phyloP scores from a whole-genome alignment of 805 yeast species.

The Kodamaea restingae region DNA sequence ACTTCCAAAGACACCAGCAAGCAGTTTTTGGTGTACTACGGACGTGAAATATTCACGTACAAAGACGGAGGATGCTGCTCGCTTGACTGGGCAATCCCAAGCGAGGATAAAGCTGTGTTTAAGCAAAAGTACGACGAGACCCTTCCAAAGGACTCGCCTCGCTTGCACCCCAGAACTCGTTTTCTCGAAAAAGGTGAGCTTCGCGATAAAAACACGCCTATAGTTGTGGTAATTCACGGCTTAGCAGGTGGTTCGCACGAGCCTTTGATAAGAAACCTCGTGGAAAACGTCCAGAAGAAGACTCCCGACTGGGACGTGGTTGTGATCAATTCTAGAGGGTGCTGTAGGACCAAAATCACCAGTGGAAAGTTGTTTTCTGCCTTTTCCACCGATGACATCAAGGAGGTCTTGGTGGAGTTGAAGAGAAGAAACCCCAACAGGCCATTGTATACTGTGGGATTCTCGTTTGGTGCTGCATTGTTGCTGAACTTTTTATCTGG shows the following conservation, averaged over 20 bases:
- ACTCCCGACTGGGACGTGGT: constrained; percentile 53
- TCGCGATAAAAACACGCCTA: constrained; percentile 37
- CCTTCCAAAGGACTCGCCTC: constrained; percentile 32
- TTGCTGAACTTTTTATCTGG: constrained; percentile 69
- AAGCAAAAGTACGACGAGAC: constrained; percentile 22
- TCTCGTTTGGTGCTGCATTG: constrained; percentile 74
- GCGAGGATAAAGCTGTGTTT: constrained; percentile 25
- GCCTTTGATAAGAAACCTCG: constrained; percentile 61
- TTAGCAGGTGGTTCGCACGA: constrained; percentile 86
- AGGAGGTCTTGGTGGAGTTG: constrained; percentile 51
- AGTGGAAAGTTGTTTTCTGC: constrained; percentile 70
- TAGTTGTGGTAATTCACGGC: constrained; percentile 69
- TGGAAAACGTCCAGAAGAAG: constrained; percentile 16
- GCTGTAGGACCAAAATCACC: constrained; percentile 64
- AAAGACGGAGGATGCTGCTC: constrained; percentile 71
- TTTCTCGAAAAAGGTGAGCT: constrained; percentile 48
- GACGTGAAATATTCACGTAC: constrained; percentile 57
- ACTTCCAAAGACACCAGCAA: constrained; percentile 50
- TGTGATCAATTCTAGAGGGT: constrained; percentile 73
- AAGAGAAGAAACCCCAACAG: constrained; percentile 51
- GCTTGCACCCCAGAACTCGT: constrained; percentile 51
- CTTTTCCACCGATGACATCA: constrained; percentile 66
- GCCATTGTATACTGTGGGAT: constrained; percentile 68
- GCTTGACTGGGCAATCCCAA: constrained; percentile 64
- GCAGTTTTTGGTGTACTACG: constrained; percentile 60